Percentiles rank a stretch among this genome's conserved stretches.
These are phyloP conservation scores for Chytriomyces confervae DNA, from an alignment of 192 early-diverging fungal species.

Conservation along the genomic window DNA sequence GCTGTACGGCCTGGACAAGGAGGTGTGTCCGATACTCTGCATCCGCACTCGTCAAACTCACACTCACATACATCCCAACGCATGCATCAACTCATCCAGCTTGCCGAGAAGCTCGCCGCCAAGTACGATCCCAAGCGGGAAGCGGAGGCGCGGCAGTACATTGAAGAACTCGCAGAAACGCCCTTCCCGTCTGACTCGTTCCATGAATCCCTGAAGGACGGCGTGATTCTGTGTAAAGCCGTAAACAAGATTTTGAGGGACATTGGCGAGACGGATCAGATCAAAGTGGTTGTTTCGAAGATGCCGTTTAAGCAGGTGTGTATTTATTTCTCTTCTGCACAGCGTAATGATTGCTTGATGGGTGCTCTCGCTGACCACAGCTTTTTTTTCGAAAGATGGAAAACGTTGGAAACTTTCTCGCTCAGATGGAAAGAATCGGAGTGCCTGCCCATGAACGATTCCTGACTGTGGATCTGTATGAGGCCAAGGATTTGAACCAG, in stretches of 20 bases:
- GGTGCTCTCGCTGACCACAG: no score
- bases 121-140: constrained; percentile 44
- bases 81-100: neutral
- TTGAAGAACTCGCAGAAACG: constrained; percentile 59
- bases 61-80: no score
- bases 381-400: constrained; percentile 31
- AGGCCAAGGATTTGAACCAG: constrained; percentile 70
- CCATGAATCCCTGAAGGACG: constrained; percentile 69
- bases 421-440: constrained; percentile 44
- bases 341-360: no score
- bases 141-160: constrained; percentile 58
- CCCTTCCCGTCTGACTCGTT: constrained; percentile 56
- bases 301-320: constrained; percentile 46
- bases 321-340: no score
- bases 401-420: constrained; percentile 47
- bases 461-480: constrained; percentile 77
- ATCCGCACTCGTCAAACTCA: neutral
- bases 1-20: constrained; percentile 45
- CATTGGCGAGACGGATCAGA: neutral
- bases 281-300: constrained; percentile 37
- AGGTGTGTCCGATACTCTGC: neutral
- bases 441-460: constrained; percentile 71
- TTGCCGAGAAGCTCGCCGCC: constrained; percentile 37
- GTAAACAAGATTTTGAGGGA: constrained; percentile 34
- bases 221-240: constrained; percentile 66